phyloP scores from a whole-genome alignment of 2,329 filamentous ascomycete genomes.

The Aspergillus alliaceus region DNA sequence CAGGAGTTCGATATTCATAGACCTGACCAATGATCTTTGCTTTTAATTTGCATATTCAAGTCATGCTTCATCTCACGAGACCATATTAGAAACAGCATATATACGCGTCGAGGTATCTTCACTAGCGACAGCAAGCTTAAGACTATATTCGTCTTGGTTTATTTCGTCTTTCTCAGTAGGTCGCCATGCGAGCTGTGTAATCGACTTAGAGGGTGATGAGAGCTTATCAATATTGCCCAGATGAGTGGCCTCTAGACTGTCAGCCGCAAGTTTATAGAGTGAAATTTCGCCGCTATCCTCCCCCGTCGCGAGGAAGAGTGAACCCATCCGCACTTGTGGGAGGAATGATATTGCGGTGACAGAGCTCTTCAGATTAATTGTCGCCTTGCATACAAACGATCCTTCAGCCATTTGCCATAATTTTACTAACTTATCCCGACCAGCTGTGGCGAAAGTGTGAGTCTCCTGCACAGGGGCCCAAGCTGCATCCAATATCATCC shows the following conservation, averaged over 20 bases:
- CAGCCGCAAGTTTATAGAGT: slow-evolving; percentile 39
- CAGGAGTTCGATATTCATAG: slow-evolving; percentile 20
- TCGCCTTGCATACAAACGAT: slow-evolving; percentile 54
- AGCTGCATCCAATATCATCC: slow-evolving; percentile 87
- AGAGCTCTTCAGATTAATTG: slow-evolving; percentile 57
- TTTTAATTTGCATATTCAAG: slow-evolving; percentile 17
- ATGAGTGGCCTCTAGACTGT: slow-evolving; percentile 30
- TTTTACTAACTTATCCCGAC: slow-evolving; percentile 82
- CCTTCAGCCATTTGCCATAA: slow-evolving; percentile 58
- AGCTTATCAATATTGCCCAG: slow-evolving; percentile 33
- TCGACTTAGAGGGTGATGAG: slow-evolving; percentile 61
- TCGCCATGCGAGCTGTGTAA: slow-evolving; percentile 70
- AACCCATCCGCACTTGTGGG: slow-evolving; percentile 25
- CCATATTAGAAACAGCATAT: slow-evolving; percentile 37
- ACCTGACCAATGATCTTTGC: slow-evolving; percentile 2
- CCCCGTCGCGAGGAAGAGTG: slow-evolving; percentile 45
- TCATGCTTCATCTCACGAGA: slow-evolving; percentile 20
- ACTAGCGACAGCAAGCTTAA: slow-evolving; percentile 46
- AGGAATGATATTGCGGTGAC: slow-evolving; percentile 73
- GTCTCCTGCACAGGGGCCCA: slow-evolving; percentile 64
- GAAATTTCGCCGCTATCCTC: slow-evolving; percentile 49
- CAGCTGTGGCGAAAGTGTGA: slow-evolving; percentile 76
- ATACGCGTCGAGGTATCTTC: slow-evolving; percentile 46
- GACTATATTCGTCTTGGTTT: slow-evolving; percentile 14
- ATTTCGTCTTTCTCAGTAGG: slow-evolving; percentile 39